phyloP scores from a whole-genome alignment of 2,329 filamentous ascomycete species.

The Diaporthe humulicola region DNA sequence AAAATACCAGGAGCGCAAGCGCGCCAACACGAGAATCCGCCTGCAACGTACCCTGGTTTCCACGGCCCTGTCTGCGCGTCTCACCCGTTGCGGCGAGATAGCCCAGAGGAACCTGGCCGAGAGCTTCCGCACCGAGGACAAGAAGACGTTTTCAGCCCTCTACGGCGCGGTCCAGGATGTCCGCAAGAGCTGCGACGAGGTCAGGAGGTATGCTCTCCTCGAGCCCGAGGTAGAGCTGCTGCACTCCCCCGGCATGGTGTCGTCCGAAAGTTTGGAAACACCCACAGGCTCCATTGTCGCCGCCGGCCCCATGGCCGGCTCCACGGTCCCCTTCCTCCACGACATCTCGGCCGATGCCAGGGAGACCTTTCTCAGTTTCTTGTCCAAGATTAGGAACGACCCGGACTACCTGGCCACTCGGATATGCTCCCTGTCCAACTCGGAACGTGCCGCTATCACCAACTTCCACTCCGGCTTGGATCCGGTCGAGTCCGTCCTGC shows the following conservation, averaged over 20 bases:
- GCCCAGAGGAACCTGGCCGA: slow-evolving; percentile 83
- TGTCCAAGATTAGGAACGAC: slow-evolving; percentile 86
- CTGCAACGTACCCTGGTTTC: slow-evolving; percentile 82
- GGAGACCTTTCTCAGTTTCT: slow-evolving; percentile 82
- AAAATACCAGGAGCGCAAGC: slow-evolving; percentile 86
- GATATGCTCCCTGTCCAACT: slow-evolving; percentile 79
- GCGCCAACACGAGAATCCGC: slow-evolving; percentile 78
- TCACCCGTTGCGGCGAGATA: slow-evolving; percentile 81
- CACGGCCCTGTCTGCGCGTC: slow-evolving; percentile 79
- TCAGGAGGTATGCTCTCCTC: slow-evolving; percentile 77
- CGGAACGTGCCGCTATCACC: slow-evolving; percentile 83
- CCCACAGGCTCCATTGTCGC: slow-evolving; percentile 57
- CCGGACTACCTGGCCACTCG: slow-evolving; percentile 89
- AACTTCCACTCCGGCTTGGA: slow-evolving; percentile 84
- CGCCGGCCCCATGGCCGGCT: slow-evolving; percentile 53
- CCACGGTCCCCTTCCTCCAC: slow-evolving; percentile 72
- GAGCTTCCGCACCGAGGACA: slow-evolving; percentile 83
- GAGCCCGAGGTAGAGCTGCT: slow-evolving; percentile 79
- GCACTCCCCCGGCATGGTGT: slow-evolving; percentile 63
- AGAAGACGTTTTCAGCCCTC: slow-evolving; percentile 79
- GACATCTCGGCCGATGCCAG: slow-evolving; percentile 82
- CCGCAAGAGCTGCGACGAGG: slow-evolving; percentile 80
- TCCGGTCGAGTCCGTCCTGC: slow-evolving; percentile 85
- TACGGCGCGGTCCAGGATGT: slow-evolving; percentile 86
- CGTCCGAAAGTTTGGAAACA: slow-evolving; percentile 65